A percentile compares a stretch with the other conserved stretches of the same genome.
Evolutionary conservation across 2,329 filamentous ascomycete genomes (phyloP).

Genomic region (Beauveria sp.): DNA sequence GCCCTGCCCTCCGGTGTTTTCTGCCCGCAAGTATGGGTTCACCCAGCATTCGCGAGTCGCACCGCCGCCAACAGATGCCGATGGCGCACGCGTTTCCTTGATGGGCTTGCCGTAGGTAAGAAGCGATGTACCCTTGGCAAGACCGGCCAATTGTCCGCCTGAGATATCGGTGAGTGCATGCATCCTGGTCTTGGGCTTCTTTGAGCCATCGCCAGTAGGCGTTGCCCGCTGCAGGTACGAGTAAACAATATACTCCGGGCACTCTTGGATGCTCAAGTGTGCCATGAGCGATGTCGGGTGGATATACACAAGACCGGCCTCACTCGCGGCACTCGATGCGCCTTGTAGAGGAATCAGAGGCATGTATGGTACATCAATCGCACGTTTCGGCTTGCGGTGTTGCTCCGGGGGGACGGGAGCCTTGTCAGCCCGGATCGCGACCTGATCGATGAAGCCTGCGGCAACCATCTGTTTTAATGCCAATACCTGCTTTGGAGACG

Average conservation of each 20-base stretch:
- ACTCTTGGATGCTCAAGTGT: conserved; percentile 58
- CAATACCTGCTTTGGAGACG: conserved; percentile 61
- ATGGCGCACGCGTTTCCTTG: conserved; percentile 59
- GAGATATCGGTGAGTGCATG: conserved; percentile 76
- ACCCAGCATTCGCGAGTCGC: conserved; percentile 70
- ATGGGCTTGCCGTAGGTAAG: conserved; percentile 84
- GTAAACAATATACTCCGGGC: conserved; percentile 84
- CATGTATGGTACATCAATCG: conserved; percentile 86
- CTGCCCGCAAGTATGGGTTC: conserved; percentile 66
- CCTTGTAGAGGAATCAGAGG: conserved; percentile 65
- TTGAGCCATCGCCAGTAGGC: conserved; percentile 42
- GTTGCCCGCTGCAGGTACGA: conserved; percentile 69
- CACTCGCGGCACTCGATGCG: conserved; percentile 25
- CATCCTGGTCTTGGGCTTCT: conserved; percentile 71
- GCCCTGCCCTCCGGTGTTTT: conserved; percentile 57
- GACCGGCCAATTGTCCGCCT: conserved; percentile 63
- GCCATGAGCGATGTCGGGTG: conserved; percentile 80
- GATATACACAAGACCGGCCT: conserved; percentile 69
- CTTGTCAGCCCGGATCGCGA: conserved; percentile 87
- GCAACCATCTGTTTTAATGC: conserved; percentile 87
- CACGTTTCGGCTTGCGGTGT: conserved; percentile 65
- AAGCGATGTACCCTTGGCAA: conserved; percentile 80
- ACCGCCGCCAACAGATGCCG: conserved; percentile 24
- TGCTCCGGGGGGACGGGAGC: conserved; percentile 63
- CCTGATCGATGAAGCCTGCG: conserved; percentile 86